These are phyloP conservation scores for Kwoniella europaea DNA, from an alignment of 768 basidiomycete genomes.

Conservation along the genomic window DNA sequence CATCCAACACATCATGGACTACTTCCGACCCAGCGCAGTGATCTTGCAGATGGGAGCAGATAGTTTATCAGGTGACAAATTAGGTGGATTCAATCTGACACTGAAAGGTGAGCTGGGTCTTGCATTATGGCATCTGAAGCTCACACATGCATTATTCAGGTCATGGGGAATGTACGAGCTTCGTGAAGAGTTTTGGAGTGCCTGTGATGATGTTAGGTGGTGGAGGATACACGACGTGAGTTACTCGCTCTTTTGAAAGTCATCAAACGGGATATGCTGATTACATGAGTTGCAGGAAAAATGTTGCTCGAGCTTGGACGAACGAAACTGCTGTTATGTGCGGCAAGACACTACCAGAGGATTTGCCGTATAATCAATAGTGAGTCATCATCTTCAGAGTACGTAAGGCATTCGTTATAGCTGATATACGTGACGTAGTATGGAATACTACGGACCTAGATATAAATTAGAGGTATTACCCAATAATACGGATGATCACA, in stretches of 20 bases:
- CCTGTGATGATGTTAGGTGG: slow-evolving; percentile 92
- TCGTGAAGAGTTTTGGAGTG: slow-evolving; percentile 77
- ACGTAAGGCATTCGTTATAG: neutral
- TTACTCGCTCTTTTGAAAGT: neutral
- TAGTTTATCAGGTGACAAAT: slow-evolving; percentile 90
- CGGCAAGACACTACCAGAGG: slow-evolving; percentile 70
- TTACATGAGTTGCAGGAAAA: slow-evolving; percentile 63
- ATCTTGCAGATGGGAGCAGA: slow-evolving; percentile 96
- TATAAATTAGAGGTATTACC: slow-evolving; percentile 87
- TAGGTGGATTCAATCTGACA: slow-evolving; percentile 93
- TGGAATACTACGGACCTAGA: slow-evolving; percentile 96
- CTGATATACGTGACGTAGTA: slow-evolving; percentile 64
- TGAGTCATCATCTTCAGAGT: slow-evolving; percentile 26
- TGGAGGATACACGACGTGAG: slow-evolving; percentile 86
- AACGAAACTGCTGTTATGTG: slow-evolving; percentile 95
- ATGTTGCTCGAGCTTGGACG: slow-evolving; percentile 92
- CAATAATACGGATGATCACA: slow-evolving; percentile 95
- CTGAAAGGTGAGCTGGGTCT: slow-evolving; percentile 66
- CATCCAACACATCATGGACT: slow-evolving; percentile 80
- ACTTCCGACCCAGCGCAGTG: slow-evolving; percentile 83
- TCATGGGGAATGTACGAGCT: slow-evolving; percentile 88
- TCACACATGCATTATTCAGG: slow-evolving; percentile 60
- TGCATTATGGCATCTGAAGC: neutral
- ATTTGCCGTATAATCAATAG: slow-evolving; percentile 60
- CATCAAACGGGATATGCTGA: slow-evolving; percentile 11